phyloP scores from a whole-genome alignment of 2,329 filamentous ascomycete genomes.

The Ophiostoma angusticollis region DNA sequence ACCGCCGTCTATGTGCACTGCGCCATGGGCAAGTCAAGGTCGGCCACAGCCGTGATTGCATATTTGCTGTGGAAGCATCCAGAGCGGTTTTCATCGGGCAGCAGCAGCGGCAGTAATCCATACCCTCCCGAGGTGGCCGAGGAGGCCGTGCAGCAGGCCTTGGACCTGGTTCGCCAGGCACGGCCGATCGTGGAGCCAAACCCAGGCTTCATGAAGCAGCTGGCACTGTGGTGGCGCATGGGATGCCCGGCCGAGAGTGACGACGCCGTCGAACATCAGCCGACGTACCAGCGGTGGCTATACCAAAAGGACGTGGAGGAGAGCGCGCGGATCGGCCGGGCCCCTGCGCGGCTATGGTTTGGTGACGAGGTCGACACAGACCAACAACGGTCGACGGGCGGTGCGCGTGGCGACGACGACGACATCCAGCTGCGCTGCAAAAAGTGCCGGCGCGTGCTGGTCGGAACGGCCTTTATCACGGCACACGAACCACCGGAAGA shows the following conservation, averaged over 20 bases:
- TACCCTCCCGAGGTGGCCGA: constrained; percentile 25
- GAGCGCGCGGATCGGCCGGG: constrained; percentile 57
- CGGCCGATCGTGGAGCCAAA: constrained; percentile 81
- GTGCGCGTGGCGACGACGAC: neutral
- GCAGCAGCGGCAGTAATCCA: constrained; percentile 19
- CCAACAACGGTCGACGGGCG: neutral
- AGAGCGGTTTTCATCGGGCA: constrained; percentile 30
- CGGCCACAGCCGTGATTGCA: constrained; percentile 69
- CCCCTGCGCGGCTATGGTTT: constrained; percentile 73
- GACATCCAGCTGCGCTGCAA: constrained; percentile 65
- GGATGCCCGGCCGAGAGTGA: constrained; percentile 53
- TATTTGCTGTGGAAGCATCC: constrained; percentile 65
- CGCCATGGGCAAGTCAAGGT: constrained; percentile 93
- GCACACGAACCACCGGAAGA: constrained; percentile 35
- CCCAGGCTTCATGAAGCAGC: constrained; percentile 77
- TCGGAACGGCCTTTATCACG: constrained; percentile 48
- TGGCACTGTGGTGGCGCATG: constrained; percentile 81
- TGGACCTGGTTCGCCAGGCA: constrained; percentile 54
- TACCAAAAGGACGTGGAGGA: constrained; percentile 43
- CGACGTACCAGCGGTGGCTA: constrained; percentile 64
- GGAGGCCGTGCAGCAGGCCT: constrained; percentile 44
- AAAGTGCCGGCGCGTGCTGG: constrained; percentile 65
- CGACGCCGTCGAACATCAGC: constrained; percentile 46
- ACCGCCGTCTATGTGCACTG: constrained; percentile 51
- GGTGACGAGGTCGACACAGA: constrained; percentile 47